Evolutionary conservation across 1,284 basidiomycete species (phyloP), one percentile per base, ranked within the genome.

Genomic region (Lignosus rhinocerotis): DNA sequence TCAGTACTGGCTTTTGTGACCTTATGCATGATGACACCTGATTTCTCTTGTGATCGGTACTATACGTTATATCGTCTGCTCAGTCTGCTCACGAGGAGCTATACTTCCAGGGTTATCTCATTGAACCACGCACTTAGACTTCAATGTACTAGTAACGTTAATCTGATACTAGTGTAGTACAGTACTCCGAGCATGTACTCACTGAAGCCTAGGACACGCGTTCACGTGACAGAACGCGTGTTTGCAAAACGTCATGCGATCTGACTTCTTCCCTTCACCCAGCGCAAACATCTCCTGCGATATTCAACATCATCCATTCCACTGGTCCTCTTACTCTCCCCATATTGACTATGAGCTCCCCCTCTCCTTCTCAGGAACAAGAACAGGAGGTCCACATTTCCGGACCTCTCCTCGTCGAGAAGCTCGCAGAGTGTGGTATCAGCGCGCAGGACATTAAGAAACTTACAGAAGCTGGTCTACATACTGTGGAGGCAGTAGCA

Each of bases 401-500:
- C 21, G 93, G 91, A 2, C 94, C 94, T 52, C 79, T 95, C 56
- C 85, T 94, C 48, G 87, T 96, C 58, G 78, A 79, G 67, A 96
- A 96, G 72, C 83, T 96, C 11, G 86, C 92, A 78, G 95, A 98
- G 76, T 88, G 88, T 38, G 96, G 97, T 9, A 94, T 99, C 65
- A 87, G 90, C 38, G 74, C 88, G 25, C 92, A 94, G 67, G 96
- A 99, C 73, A 91, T 96, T 78, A 94, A 97, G 83, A 98, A 98
- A 74, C 88, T 99, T 33, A 78, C 86, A n/a, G 94, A 97, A 58
- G 92, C 92, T 16, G 97, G 97, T 7, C 85, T 92, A 61, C 87
- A 98, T 73, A 99, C 97, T 1, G 87, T 99, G 61, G 96, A 99
- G 75, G 87, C 94, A 14, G 92, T 99, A 51, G 96, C 95, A 16